Percentiles rank a stretch among this genome's conserved stretches.
Conservation (phyloP, 306 rosid species). For the Glycine latifolia region DNA sequence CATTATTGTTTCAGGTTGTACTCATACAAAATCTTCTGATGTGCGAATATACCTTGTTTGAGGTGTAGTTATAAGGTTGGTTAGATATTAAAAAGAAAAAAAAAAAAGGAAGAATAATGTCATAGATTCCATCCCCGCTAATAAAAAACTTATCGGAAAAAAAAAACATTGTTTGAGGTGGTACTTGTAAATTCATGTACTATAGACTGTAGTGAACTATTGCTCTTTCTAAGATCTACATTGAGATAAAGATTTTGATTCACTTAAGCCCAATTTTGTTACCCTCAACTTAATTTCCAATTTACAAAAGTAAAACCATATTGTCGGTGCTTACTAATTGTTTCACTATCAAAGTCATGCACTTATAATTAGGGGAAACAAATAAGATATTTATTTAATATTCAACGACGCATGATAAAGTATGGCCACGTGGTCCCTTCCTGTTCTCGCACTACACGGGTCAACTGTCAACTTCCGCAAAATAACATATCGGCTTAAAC, state of each 20-base stretch:
- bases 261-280: neutral
- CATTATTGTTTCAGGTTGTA: neutral
- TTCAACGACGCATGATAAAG: conserved; percentile 17
- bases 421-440: conserved; percentile 36
- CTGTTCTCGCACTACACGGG: conserved; percentile 48
- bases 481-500: neutral
- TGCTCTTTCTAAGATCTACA: too few species aligned
- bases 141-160: too few species aligned
- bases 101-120: too few species aligned
- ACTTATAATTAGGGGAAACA: neutral
- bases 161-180: too few species aligned
- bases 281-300: neutral
- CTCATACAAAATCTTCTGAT: neutral
- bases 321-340: conserved; percentile 44
- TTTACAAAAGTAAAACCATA: neutral
- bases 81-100: too few species aligned
- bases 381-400: neutral
- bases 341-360: conserved; percentile 33
- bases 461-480: neutral
- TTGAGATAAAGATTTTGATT: too few species aligned
- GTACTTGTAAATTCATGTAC: neutral
- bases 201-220: too few species aligned
- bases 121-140: too few species aligned
- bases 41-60: neutral
- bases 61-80: neutral